Conservation (phyloP, 108 stramenopile species). For the Fistulifera solaris region DNA sequence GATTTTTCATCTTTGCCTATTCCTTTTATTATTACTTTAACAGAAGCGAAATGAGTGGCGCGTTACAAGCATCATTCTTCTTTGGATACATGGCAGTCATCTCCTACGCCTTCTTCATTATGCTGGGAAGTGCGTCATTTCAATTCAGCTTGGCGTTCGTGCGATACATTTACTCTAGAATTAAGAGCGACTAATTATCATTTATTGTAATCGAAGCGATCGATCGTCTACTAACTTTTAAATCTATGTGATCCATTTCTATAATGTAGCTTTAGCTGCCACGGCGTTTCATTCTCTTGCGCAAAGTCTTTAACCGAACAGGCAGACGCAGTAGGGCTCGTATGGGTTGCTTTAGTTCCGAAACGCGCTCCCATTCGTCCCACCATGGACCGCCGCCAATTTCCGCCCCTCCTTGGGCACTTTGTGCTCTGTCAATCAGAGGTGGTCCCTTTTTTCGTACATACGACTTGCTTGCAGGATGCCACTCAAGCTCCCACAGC, state of each 20-base stretch:
- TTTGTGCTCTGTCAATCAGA: conserved; percentile 38
- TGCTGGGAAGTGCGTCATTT: conserved; percentile 94
- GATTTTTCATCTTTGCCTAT: conserved; percentile 91
- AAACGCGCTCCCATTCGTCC: conserved; percentile 30
- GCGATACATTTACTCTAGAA: conserved; percentile 89
- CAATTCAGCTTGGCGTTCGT: conserved; percentile 89
- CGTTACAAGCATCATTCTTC: conserved; percentile 91
- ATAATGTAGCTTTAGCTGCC: not conserved
- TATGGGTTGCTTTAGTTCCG: conserved; percentile 31
- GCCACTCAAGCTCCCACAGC: conserved; percentile 66
- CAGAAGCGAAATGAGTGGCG: conserved; percentile 89
- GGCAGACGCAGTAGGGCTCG: conserved; percentile 27
- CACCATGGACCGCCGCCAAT: conserved; percentile 73
- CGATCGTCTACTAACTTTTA: not conserved
- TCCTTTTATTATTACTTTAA: conserved; percentile 95
- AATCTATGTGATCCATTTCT: not conserved
- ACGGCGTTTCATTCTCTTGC: conserved; percentile 17
- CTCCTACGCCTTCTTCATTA: conserved; percentile 90
- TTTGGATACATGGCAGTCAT: conserved; percentile 98
- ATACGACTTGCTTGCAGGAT: conserved; percentile 33
- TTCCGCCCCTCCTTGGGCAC: conserved; percentile 61
- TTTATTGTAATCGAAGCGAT: not conserved
- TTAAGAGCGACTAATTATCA: conserved; percentile 84
- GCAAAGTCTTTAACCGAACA: conserved; percentile 15
- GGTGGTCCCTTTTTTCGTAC: conserved; percentile 26